These are phyloP conservation scores for Hemileia vastatrix DNA, from an alignment of 1,284 basidiomycete species.

Conservation along the genomic window DNA sequence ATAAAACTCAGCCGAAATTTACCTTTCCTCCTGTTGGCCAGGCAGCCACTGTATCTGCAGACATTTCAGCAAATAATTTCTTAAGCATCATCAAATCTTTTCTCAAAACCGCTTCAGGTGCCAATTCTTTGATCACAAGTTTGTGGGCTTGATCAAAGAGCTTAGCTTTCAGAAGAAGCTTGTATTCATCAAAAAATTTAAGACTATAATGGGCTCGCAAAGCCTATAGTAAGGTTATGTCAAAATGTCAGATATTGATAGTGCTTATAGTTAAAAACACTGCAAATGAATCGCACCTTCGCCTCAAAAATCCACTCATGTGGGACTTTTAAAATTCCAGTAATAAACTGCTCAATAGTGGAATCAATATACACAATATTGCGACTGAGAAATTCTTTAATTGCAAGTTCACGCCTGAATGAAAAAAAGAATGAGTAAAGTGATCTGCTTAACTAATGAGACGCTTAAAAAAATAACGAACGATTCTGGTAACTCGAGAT, in stretches of 20 bases:
- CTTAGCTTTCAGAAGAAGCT: slow-evolving; percentile 62
- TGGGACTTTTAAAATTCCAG: slow-evolving; percentile 69
- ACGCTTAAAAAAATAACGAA: slow-evolving; percentile 37
- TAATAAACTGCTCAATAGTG: slow-evolving; percentile 62
- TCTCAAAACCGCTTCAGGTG: slow-evolving; percentile 76
- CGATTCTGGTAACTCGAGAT: slow-evolving; percentile 70
- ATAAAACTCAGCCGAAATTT: slow-evolving; percentile 26
- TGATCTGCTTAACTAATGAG: background rate
- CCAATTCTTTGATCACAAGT: slow-evolving; percentile 69
- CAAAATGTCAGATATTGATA: slow-evolving; percentile 3
- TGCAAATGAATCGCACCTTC: slow-evolving; percentile 52
- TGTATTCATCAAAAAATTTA: slow-evolving; percentile 65
- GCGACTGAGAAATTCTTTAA: slow-evolving; percentile 69
- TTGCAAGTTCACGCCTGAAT: slow-evolving; percentile 60
- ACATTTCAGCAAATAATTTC: slow-evolving; percentile 62
- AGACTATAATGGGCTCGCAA: slow-evolving; percentile 56
- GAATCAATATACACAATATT: slow-evolving; percentile 60
- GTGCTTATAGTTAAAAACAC: slow-evolving; percentile 10
- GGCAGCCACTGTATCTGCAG: slow-evolving; percentile 47
- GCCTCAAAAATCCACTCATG: slow-evolving; percentile 77
- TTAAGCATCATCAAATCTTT: slow-evolving; percentile 65
- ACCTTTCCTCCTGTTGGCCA: slow-evolving; percentile 42
- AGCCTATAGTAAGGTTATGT: slow-evolving; percentile 50
- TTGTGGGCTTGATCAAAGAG: slow-evolving; percentile 66
- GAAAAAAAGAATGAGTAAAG: background rate